Evolutionary conservation across 1,284 basidiomycete genomes (phyloP).

Genomic region (Pseudozyma hubeiensis): DNA sequence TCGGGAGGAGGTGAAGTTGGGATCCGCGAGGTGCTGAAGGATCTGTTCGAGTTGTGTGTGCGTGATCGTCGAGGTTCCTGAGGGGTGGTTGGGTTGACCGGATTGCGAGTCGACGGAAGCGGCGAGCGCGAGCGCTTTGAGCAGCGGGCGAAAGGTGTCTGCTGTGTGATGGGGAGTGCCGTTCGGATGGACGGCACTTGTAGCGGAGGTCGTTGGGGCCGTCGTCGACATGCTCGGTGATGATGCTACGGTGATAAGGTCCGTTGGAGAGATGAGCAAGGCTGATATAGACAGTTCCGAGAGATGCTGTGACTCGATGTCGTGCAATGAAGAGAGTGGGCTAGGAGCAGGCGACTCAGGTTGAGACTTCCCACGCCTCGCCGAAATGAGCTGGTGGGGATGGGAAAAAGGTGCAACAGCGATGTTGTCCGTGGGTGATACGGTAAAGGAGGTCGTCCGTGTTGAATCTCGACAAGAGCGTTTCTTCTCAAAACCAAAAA

Average conservation of each 20-base stretch:
- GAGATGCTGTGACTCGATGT: neutral
- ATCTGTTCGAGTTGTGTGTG: conserved; percentile 51
- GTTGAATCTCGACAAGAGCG: no score
- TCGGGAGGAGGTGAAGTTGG: conserved; percentile 60
- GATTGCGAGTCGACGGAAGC: conserved; percentile 39
- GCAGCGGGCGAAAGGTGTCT: conserved; percentile 60
- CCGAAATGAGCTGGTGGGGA: no score
- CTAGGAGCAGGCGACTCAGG: no score
- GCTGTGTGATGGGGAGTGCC: conserved; percentile 40
- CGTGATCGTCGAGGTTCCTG: conserved; percentile 42
- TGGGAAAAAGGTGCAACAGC: no score
- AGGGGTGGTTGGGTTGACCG: conserved; percentile 34
- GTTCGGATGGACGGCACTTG: conserved; percentile 10
- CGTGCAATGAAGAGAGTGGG: neutral
- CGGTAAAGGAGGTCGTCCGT: no score
- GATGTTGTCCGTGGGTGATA: no score
- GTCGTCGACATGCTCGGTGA: conserved; percentile 7
- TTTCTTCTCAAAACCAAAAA: no score
- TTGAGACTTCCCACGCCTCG: neutral
- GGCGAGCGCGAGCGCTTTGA: conserved; percentile 55
- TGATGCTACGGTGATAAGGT: neutral
- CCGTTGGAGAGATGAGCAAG: neutral
- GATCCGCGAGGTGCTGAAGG: conserved; percentile 63
- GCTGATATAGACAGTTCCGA: conserved; percentile 1
- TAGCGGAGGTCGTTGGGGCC: neutral